A percentile compares a stretch with the other conserved stretches of the same genome.
Conservation (phyloP, 2,329 filamentous ascomycete genomes). For the Aspergillus sp. region DNA sequence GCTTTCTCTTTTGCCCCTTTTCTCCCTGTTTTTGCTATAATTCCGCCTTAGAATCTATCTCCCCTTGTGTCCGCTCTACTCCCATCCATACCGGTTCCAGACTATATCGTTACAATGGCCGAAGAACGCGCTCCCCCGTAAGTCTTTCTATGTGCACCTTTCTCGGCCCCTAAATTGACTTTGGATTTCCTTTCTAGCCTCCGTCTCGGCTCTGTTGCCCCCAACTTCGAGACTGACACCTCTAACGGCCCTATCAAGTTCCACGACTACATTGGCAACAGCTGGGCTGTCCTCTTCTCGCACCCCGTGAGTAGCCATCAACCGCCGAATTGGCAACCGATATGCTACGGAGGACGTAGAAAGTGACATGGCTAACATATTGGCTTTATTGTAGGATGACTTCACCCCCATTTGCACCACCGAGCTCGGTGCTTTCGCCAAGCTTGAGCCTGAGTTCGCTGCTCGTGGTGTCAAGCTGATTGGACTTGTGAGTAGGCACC, state of each 20-base stretch:
- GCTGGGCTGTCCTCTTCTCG: slow-evolving; percentile 70
- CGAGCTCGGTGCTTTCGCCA: slow-evolving; percentile 90
- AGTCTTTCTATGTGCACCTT: slow-evolving; percentile 18
- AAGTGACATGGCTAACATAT: not conserved
- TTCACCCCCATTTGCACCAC: slow-evolving; percentile 97
- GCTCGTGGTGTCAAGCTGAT: slow-evolving; percentile 89
- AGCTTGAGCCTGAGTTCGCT: slow-evolving; percentile 84
- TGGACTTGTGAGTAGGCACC: slow-evolving; percentile 57
- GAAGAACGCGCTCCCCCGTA: slow-evolving; percentile 45
- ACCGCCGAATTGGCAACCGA: not conserved
- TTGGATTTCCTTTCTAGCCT: slow-evolving; percentile 41
- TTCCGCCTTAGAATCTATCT: not conserved
- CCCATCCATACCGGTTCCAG: slow-evolving; percentile 2
- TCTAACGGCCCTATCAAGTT: slow-evolving; percentile 68
- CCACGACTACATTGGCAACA: slow-evolving; percentile 70
- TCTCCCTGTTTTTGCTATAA: not conserved
- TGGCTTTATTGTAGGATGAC: slow-evolving; percentile 51
- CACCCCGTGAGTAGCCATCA: slow-evolving; percentile 54
- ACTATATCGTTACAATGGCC: slow-evolving; percentile 38
- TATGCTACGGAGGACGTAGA: not conserved
- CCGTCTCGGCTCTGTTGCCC: slow-evolving; percentile 65
- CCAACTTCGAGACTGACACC: slow-evolving; percentile 69
- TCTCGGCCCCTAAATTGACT: slow-evolving; percentile 12
- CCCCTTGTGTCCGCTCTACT: not conserved
- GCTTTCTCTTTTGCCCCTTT: slow-evolving; percentile 2